Conservation (phyloP, 352 stramenopile genomes). For the Pythium monospermum region DNA sequence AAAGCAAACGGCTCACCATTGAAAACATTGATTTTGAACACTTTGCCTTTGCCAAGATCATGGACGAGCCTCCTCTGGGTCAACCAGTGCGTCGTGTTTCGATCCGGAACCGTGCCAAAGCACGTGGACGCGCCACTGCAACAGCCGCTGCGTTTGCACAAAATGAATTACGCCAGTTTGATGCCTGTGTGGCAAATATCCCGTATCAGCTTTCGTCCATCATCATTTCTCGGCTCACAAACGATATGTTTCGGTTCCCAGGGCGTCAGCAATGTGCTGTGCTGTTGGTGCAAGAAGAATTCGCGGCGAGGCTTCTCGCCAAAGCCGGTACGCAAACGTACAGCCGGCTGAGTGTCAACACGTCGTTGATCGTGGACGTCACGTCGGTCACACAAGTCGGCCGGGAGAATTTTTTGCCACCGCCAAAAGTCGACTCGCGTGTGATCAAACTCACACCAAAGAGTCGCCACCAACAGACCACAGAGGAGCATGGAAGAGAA, state of each 20-base stretch:
- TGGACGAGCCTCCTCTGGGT: neutral
- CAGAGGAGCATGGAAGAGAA: no score
- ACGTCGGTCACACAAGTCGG: constrained; percentile 54
- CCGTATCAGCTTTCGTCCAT: constrained; percentile 86
- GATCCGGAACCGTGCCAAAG: constrained; percentile 4
- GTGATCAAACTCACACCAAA: constrained; percentile 65
- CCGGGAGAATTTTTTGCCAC: constrained; percentile 60
- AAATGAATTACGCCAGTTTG: constrained; percentile 28
- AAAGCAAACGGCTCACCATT: constrained; percentile 23
- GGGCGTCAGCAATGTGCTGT: constrained; percentile 55
- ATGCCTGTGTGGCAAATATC: constrained; percentile 83
- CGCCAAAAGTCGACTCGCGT: constrained; percentile 78
- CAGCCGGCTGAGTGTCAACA: constrained; percentile 77
- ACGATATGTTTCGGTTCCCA: constrained; percentile 59
- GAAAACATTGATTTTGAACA: constrained; percentile 41
- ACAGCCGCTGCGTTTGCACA: constrained; percentile 2
- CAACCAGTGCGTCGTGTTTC: constrained; percentile 4
- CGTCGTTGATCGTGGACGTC: constrained; percentile 63
- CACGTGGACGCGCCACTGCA: constrained; percentile 9
- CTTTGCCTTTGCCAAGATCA: constrained; percentile 29
- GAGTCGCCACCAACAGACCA: neutral
- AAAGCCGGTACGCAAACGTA: constrained; percentile 71
- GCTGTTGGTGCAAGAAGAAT: constrained; percentile 83
- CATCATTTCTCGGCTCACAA: constrained; percentile 70
- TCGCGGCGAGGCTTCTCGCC: constrained; percentile 68